Conservation (phyloP, 208 protist genomes). For the Herpetomonas samuelpessoai region DNA sequence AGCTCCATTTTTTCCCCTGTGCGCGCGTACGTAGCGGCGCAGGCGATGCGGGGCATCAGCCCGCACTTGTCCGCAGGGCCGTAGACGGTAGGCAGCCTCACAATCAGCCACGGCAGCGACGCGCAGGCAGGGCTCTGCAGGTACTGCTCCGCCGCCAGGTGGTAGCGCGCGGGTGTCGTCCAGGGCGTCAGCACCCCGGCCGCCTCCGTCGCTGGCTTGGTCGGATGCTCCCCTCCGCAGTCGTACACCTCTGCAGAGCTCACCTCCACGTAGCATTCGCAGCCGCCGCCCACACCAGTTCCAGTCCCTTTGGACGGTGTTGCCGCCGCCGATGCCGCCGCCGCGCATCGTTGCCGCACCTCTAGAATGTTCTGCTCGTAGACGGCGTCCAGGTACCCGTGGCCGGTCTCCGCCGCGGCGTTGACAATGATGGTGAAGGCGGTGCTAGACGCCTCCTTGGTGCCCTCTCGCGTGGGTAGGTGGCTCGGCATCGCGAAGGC, state of each 20-base stretch:
- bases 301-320: too few species aligned
- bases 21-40: conserved; percentile 86
- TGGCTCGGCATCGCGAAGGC: conserved; percentile 34
- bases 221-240: conserved; percentile 36
- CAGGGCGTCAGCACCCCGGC: conserved; percentile 65
- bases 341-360: conserved; percentile 59
- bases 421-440: conserved; percentile 74
- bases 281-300: conserved; percentile 8
- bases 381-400: conserved; percentile 52
- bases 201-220: conserved; percentile 5
- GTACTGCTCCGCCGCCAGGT: conserved; percentile 68
- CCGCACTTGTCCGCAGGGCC: conserved; percentile 80
- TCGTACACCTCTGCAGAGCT: conserved; percentile 92
- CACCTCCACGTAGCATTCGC: conserved; percentile 84
- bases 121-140: conserved; percentile 27
- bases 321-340: conserved; percentile 20
- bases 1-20: conserved; percentile 88
- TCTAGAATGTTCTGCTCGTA: conserved; percentile 77
- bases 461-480: background rate
- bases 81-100: conserved; percentile 91
- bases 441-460: background rate
- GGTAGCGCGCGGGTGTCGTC: conserved; percentile 74
- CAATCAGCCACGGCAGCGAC: conserved; percentile 68
- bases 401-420: conserved; percentile 86
- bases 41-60: conserved; percentile 84